These are phyloP conservation scores for Cucurbita pepo DNA, from an alignment of 306 rosid species.

Conservation along the genomic window DNA sequence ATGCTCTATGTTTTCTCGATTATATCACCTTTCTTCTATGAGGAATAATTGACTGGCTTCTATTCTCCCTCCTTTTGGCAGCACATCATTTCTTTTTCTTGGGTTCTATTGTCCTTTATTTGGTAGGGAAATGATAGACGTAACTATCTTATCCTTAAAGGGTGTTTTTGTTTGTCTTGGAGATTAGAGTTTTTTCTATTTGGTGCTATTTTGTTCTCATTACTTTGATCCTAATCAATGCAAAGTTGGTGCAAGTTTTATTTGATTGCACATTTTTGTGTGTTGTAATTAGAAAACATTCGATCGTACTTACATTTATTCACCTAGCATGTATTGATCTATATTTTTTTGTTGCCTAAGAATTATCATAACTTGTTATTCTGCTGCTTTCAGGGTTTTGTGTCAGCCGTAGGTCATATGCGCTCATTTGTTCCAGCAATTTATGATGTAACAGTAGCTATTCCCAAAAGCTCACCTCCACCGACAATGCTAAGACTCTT, in stretches of 20 bases:
- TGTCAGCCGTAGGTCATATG: constrained; percentile 62
- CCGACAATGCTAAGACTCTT: constrained; percentile 90
- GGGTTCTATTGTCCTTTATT: too few relatives aligned
- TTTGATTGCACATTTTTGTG: not conserved
- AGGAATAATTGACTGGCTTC: not conserved
- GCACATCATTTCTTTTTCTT: not conserved
- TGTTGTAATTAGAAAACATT: not conserved
- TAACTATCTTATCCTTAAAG: too few relatives aligned
- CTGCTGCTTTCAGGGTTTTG: constrained; percentile 51
- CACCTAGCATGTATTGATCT: not conserved
- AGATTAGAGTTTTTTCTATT: not conserved
- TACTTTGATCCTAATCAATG: not conserved
- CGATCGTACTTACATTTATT: not conserved
- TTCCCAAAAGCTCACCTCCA: constrained; percentile 70
- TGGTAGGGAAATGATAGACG: too few relatives aligned
- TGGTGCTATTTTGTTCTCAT: not conserved
- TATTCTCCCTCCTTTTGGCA: not conserved
- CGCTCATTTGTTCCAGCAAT: constrained; percentile 80
- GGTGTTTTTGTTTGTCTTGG: too few relatives aligned
- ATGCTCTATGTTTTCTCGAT: too few relatives aligned
- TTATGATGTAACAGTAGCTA: constrained; percentile 63
- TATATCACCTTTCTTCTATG: too few relatives aligned
- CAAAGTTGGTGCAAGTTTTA: not conserved
- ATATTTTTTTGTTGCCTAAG: not conserved
- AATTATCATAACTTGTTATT: not conserved